These are phyloP conservation scores for Sambucus nigra DNA, from an alignment of 129 eudicot species.

Conservation along the genomic window DNA sequence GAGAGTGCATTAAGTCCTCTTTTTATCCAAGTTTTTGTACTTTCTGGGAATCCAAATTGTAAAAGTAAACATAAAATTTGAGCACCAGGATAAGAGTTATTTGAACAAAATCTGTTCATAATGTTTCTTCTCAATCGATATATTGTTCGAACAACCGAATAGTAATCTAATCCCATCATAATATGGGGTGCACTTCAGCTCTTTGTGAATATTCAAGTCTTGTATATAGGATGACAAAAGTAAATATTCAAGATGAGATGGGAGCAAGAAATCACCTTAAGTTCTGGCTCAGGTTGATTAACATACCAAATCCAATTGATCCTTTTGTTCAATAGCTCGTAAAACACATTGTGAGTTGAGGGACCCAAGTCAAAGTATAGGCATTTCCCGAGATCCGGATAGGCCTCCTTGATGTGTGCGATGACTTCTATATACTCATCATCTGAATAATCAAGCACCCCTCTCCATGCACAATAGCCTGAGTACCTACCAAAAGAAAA, in stretches of 20 bases:
- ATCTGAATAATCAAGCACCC: conserved; percentile 56
- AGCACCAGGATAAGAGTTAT: too few species aligned
- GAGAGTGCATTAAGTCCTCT: too few species aligned
- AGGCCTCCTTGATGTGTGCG: conserved; percentile 37
- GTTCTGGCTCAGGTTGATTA: conserved; percentile 78
- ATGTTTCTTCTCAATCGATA: too few species aligned
- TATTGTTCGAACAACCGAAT: too few species aligned
- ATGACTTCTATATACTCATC: conserved; percentile 41
- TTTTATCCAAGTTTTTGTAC: too few species aligned
- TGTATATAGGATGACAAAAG: neutral
- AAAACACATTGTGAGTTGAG: conserved; percentile 54
- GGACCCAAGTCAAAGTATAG: conserved; percentile 61
- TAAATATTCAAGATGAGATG: neutral
- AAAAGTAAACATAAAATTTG: too few species aligned
- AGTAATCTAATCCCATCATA: too few species aligned
- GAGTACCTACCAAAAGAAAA: conserved; percentile 43
- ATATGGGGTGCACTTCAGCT: too few species aligned
- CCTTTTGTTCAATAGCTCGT: conserved; percentile 66
- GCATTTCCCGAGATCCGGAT: conserved; percentile 69
- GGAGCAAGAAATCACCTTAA: conserved; percentile 37
- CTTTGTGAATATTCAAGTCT: too few species aligned
- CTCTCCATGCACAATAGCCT: conserved; percentile 99
- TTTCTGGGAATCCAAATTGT: too few species aligned
- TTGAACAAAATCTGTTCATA: too few species aligned
- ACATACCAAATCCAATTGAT: conserved; percentile 90